Percentiles rank a stretch among this genome's conserved stretches.
Conservation (phyloP, 768 basidiomycete genomes). For the Asterophora lycoperdoides region DNA sequence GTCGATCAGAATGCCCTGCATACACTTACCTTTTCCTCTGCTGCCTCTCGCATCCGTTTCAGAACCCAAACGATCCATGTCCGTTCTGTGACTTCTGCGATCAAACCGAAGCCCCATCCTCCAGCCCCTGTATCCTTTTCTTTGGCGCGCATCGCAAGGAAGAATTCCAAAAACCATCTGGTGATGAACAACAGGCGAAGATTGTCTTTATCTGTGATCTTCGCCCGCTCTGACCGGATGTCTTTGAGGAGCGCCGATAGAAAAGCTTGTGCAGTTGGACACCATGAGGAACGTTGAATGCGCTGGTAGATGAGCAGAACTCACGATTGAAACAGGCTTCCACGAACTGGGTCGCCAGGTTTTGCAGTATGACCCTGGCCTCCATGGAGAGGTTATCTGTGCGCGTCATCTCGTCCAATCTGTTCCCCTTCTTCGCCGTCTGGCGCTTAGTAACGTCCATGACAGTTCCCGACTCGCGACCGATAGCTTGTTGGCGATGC, state of each 20-base stretch:
- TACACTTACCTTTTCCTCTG: conserved; percentile 79
- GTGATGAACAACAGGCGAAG: conserved; percentile 82
- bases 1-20: conserved; percentile 1
- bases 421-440: conserved; percentile 54
- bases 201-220: conserved; percentile 94
- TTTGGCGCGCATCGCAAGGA: conserved; percentile 52
- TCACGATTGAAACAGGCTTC: conserved; percentile 86
- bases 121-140: conserved; percentile 28
- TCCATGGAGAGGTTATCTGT: conserved; percentile 67
- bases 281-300: conserved; percentile 8
- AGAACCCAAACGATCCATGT: conserved; percentile 90
- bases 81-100: conserved; percentile 84
- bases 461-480: conserved; percentile 58
- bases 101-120: conserved; percentile 63
- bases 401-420: conserved; percentile 61
- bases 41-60: conserved; percentile 79
- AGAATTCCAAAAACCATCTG: conserved; percentile 92
- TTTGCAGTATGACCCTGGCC: conserved; percentile 60
- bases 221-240: conserved; percentile 86
- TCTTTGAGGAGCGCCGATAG: conserved; percentile 83
- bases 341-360: conserved; percentile 68
- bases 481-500: conserved; percentile 82
- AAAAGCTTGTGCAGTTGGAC: conserved; percentile 56
- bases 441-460: conserved; percentile 69
- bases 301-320: conserved; percentile 27